Evolutionary conservation across 2,329 filamentous ascomycete species (phyloP), one percentile per base, ranked within the genome.

Genomic region (Thielaviopsis musarum): DNA sequence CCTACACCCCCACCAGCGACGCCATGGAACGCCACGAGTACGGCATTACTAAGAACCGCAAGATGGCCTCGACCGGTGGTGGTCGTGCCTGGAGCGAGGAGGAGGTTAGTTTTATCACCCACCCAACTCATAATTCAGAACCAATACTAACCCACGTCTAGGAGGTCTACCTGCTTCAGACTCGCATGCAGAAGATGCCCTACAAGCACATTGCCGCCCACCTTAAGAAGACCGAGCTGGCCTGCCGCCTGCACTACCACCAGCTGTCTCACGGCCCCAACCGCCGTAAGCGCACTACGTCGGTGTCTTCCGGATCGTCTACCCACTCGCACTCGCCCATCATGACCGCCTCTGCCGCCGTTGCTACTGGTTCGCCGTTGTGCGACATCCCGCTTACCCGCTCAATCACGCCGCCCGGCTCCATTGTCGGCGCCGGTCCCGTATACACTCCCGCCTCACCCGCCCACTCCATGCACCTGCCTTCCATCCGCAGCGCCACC

Each of bases 121-220:
- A 12, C 24, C 34, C 52, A 15, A 5, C 24, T 28, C 10, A 30
- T 10, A 12, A 34, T 22, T 19, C 7, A 7, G 22, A n/a, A 24
- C 26, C 4, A 26, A 54, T 24, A 30, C 53, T 56, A 61, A 61
- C 56, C 24, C 28, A 19, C 38, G n/a, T 26, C 22, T 64, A 91
- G 87, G 88, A 93, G 73, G 79, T 83, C 61, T 93, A 91, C 70
- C 83, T 93, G 59, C 79, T 93, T 62, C 86, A 90, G 71, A 91
- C 86, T 62, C 85, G 88, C 61, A 80, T 88, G 67, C 86, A 91
- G 67, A 91, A 91, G 73, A 89, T 91, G 83, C 88, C 88, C 0
- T 93, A 93, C 73, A 93, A 91, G 77, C 87, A 91, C 69, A 93
- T 93, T 68, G 88, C 88, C 61, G 81, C 84, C 61, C 85, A 91